phyloP scores from a whole-genome alignment of 345 rosid genomes.

The Cardamine resedifolia region DNA sequence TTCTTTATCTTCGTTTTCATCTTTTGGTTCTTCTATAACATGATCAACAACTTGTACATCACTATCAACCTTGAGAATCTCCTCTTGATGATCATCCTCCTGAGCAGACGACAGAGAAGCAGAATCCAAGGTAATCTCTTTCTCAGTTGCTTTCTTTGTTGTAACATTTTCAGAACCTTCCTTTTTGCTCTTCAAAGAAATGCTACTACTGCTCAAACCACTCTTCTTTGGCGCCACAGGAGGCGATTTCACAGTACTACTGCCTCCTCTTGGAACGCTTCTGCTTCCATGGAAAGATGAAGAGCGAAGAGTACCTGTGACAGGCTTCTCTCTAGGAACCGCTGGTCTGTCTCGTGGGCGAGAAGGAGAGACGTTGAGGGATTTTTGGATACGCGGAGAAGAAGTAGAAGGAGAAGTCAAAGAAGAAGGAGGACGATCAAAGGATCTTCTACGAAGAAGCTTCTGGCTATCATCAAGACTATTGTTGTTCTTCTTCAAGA shows the following conservation, averaged over 20 bases:
- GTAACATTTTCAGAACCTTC: not conserved
- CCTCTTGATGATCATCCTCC: conserved; percentile 37
- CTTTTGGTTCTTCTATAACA: conserved; percentile 24
- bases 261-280: conserved; percentile 33
- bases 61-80: conserved; percentile 37
- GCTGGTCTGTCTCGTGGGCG: conserved; percentile 37
- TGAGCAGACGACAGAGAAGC: conserved; percentile 14
- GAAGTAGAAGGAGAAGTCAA: conserved; percentile 47
- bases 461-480: conserved; percentile 41
- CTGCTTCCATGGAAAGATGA: conserved; percentile 44
- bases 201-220: conserved; percentile 21
- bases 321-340: conserved; percentile 41
- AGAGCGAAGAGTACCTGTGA: conserved; percentile 32
- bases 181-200: conserved; percentile 17
- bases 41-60: conserved; percentile 14
- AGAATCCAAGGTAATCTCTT: conserved; percentile 27
- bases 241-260: conserved; percentile 27
- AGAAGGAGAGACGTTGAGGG: conserved; percentile 44
- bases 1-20: conserved; percentile 32
- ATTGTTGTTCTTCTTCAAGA: conserved; percentile 39
- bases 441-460: conserved; percentile 68
- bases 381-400: conserved; percentile 36
- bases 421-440: conserved; percentile 64
- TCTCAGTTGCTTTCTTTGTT: conserved; percentile 20
- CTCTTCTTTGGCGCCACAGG: conserved; percentile 37